Evolutionary conservation across 225 moss, liverwort and hornwort genomes (phyloP), one percentile per base, ranked within the genome.

Genomic region (Polytrichum formosum): DNA sequence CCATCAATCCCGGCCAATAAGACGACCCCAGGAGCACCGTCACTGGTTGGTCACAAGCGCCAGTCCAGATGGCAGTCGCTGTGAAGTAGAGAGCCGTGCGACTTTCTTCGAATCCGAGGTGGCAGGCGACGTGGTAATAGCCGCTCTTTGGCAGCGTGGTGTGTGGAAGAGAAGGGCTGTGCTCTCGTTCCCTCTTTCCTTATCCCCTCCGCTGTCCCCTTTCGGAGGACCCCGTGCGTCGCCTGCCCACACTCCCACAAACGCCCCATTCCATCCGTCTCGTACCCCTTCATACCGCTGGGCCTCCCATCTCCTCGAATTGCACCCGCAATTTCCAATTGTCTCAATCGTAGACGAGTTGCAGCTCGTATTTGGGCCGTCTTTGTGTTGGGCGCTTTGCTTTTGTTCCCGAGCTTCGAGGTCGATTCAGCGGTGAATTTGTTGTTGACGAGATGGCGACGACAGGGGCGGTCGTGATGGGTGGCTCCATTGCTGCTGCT

Each of bases 391-490:
- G n/a, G 19, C 5, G 56, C 18, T 5, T 58, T 18, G 56, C 20
- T 20, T 58, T 6, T 58, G 58, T 20, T 58, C 1, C 58, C 20
- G 58, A 58, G 58, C 13, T 13, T 8, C n/a, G 6, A 58, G 58
- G 58, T 22, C 9, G 58, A 58, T 58, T 58, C 7, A n/a, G 23
- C 1, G 23, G 58, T 22, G 58, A 58, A 23, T 22, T 20, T 20
- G 58, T 58, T 20, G 58, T 58, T 6, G 21, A 6, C 62, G 69
- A 58, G 27, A 75, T 75, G 75, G 69, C 75, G 67, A 63, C 58
- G 33, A 67, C 74, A 54, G 55, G 68, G 26, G 68, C 46, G 18
- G 69, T 69, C 26, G 69, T 69, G 68, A 63, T 75, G 75, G 69
- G 68, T 21, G 68, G 56, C 7, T 46, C 55, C 17, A 63, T 54